Percentiles rank a stretch among this genome's conserved stretches.
Conservation (phyloP, 352 stramenopile species). For the Pythium rishiriense region DNA sequence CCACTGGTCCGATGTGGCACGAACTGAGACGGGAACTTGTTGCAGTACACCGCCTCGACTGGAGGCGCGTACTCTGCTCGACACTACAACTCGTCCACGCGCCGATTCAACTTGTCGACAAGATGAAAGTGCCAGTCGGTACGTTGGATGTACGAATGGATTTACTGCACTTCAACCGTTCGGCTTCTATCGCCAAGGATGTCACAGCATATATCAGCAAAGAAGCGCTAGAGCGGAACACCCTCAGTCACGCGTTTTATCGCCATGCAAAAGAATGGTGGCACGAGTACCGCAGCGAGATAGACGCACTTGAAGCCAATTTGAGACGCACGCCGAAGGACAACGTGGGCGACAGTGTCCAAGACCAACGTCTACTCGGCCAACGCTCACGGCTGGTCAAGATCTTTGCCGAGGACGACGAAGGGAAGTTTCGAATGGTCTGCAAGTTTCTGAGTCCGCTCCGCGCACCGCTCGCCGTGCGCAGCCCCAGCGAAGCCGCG, state of each 20-base stretch:
- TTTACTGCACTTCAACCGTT: slow-evolving; percentile 57
- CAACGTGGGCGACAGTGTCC: not conserved
- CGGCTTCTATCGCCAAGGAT: slow-evolving; percentile 44
- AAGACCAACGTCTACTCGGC: not conserved
- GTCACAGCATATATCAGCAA: slow-evolving; percentile 51
- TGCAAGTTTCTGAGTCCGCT: slow-evolving; percentile 83
- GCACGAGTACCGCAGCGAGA: slow-evolving; percentile 67
- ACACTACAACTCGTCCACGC: slow-evolving; percentile 69
- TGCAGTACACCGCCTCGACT: slow-evolving; percentile 70
- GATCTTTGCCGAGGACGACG: slow-evolving; percentile 88
- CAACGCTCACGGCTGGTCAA: slow-evolving; percentile 57
- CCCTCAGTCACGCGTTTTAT: slow-evolving; percentile 66
- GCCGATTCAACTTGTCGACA: slow-evolving; percentile 56
- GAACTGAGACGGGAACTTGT: slow-evolving; percentile 62
- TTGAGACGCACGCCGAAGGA: not conserved
- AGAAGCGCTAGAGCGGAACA: slow-evolving; percentile 54
- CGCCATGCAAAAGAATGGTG: slow-evolving; percentile 86
- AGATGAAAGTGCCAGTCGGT: slow-evolving; percentile 70
- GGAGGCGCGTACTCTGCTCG: slow-evolving; percentile 74
- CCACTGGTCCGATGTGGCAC: slow-evolving; percentile 31
- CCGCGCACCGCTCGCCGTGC: slow-evolving; percentile 45
- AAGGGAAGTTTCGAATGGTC: slow-evolving; percentile 80
- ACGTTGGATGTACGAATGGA: slow-evolving; percentile 72
- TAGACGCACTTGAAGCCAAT: slow-evolving; percentile 21
- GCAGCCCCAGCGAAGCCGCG: slow-evolving; percentile 78